Percentiles rank a stretch among this genome's conserved stretches.
phyloP scores from a whole-genome alignment of 345 rosid species.

The Populus tremula region DNA sequence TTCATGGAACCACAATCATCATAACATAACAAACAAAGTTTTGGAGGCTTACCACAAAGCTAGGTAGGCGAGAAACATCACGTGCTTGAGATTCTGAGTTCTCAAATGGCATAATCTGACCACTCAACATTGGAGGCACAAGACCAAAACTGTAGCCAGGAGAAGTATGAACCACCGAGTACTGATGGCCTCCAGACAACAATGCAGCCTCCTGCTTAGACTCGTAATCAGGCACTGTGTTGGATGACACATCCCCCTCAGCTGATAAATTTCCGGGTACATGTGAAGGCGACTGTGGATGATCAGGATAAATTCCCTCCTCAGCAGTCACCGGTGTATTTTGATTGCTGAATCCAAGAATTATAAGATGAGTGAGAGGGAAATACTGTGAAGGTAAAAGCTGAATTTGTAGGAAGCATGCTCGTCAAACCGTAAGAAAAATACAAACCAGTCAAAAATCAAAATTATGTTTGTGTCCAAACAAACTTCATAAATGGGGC shows the following conservation, averaged over 20 bases:
- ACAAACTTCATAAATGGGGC: not conserved
- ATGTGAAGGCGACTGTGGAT: slow-evolving; percentile 45
- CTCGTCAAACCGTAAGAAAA: not conserved
- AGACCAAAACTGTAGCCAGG: slow-evolving; percentile 59
- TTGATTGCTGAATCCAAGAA: slow-evolving; percentile 47
- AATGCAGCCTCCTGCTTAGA: slow-evolving; percentile 54
- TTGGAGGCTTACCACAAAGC: slow-evolving; percentile 61
- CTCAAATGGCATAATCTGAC: slow-evolving; percentile 63
- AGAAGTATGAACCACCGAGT: slow-evolving; percentile 52
- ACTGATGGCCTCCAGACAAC: slow-evolving; percentile 54
- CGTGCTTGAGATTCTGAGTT: slow-evolving; percentile 74
- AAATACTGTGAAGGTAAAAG: not conserved
- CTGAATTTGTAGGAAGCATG: not conserved
- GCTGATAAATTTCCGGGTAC: slow-evolving; percentile 49
- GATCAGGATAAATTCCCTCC: slow-evolving; percentile 51
- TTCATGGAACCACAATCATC: not conserved
- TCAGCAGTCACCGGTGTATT: slow-evolving; percentile 37
- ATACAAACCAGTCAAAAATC: not conserved
- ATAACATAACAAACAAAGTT: slow-evolving; percentile 2
- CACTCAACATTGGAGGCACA: slow-evolving; percentile 59
- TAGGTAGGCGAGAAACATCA: slow-evolving; percentile 68
- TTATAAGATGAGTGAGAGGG: not conserved
- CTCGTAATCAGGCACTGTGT: slow-evolving; percentile 52
- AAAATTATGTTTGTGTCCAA: not conserved
- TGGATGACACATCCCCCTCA: slow-evolving; percentile 49